Evolutionary conservation across 2,329 filamentous ascomycete species (phyloP).

Genomic region (Monilinia fructicola): DNA sequence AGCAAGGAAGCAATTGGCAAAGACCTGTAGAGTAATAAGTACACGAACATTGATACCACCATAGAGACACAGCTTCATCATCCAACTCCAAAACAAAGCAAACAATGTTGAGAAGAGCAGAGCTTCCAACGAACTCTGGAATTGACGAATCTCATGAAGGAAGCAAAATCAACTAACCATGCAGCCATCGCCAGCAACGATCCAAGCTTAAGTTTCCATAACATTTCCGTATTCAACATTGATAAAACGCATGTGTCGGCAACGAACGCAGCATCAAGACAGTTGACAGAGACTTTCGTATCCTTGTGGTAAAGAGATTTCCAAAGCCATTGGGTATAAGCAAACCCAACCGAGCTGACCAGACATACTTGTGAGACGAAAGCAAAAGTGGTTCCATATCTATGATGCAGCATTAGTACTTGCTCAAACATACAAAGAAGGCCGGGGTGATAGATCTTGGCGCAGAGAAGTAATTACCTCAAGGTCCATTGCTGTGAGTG

Average conservation of each 20-base stretch:
- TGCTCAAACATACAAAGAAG: not conserved
- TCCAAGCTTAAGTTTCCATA: conserved; percentile 26
- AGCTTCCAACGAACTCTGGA: not conserved
- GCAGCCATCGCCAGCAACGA: conserved; percentile 25
- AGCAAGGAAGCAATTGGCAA: conserved; percentile 23
- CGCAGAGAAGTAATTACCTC: conserved; percentile 18
- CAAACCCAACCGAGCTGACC: conserved; percentile 24
- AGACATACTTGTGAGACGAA: conserved; percentile 26
- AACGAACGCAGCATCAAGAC: conserved; percentile 27
- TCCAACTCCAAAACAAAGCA: not conserved
- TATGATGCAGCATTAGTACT: conserved; percentile 11
- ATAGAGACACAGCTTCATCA: not conserved
- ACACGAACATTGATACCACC: not conserved
- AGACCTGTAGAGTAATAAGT: not conserved
- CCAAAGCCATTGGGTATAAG: conserved; percentile 30
- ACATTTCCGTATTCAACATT: conserved; percentile 26
- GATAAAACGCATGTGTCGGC: conserved; percentile 23
- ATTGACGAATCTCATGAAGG: not conserved
- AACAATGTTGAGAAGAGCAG: not conserved
- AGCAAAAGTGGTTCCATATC: conserved; percentile 27
- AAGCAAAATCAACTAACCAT: conserved; percentile 22
- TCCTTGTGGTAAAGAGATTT: conserved; percentile 24
- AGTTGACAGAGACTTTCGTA: conserved; percentile 24
- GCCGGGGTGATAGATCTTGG: too few species aligned
- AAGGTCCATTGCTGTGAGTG: conserved; percentile 25